Evolutionary conservation across 805 yeast genomes (phyloP), one percentile per base, ranked within the genome.

Genomic region (Phaffomyces antillensis): DNA sequence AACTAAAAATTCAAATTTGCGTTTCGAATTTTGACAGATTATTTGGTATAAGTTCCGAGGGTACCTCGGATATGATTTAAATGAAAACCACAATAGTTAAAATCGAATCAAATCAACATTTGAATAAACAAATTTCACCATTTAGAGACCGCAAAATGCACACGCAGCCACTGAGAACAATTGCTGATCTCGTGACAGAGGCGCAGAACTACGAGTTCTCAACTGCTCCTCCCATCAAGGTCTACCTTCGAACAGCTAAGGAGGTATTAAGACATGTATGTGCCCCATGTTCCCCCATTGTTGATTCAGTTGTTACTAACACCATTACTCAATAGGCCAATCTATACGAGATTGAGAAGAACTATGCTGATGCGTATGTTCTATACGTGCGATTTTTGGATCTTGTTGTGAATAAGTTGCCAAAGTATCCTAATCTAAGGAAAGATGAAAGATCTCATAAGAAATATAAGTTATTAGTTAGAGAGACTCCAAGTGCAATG

Each of bases 301-400:
- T 8, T 31, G 20, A 34, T 28, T 15, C 15, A 13, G 3, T 10
- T 16, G 12, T 6, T 43, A 43, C 46, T 36, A 47, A 43, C 42
- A 17, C 4, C 12, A 11, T 13, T 5, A 13, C 9, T 6, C 10
- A 41, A 36, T 60, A 72, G 64, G 75, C 80, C 0, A 63, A 65
- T 28, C 60, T 72, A 18, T 77, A 71, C 58, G 66, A 66, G 17
- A 58, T 61, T 18, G 75, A 70, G 37, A 64, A 67, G 15, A 66
- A 72, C 26, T 55, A 64, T 36, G 72, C 69, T 36, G 75, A 73
- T 46, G 77, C 86, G 0, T 83, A 74, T 53, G 60, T 78, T 28
- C 62, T 79, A 44, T 80, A 79, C 54, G 63, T 75, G 38, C 62
- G 89, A 45, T 81, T 77, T 52, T 72, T 81, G 20, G 86, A 83